These are phyloP conservation scores for Pseudocercospora vitis DNA, from an alignment of 2,329 filamentous ascomycete species.

Conservation along the genomic window DNA sequence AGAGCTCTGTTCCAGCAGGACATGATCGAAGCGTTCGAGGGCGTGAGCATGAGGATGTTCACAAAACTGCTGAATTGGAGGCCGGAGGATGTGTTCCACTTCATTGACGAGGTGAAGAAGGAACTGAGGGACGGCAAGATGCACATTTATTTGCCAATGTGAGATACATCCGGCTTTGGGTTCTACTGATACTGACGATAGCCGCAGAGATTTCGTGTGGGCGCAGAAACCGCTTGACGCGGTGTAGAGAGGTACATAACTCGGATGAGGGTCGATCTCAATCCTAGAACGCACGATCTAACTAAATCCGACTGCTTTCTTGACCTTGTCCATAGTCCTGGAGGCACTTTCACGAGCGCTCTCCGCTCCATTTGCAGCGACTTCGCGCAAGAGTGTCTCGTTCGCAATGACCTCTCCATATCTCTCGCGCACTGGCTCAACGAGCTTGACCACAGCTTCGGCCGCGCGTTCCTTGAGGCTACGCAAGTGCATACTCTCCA, in stretches of 20 bases:
- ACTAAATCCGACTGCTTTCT: conserved; percentile 14
- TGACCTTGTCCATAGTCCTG: conserved; percentile 44
- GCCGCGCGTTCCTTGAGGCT: conserved; percentile 66
- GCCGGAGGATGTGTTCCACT: background rate
- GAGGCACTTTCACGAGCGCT: conserved; percentile 63
- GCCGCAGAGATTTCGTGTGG: background rate
- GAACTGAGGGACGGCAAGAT: background rate
- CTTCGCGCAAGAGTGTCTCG: no score
- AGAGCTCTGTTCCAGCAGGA: background rate
- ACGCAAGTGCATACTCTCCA: conserved; percentile 51
- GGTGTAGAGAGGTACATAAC: no score
- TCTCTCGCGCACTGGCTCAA: conserved; percentile 57
- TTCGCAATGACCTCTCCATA: conserved; percentile 57
- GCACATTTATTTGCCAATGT: conserved; percentile 3
- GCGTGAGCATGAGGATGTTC: conserved; percentile 3
- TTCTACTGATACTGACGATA: background rate
- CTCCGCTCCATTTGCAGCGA: conserved; percentile 54
- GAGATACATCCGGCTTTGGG: background rate
- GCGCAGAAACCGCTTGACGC: background rate
- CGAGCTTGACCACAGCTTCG: conserved; percentile 54
- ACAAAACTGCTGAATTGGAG: background rate
- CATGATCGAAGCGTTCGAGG: background rate
- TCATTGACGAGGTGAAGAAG: background rate
- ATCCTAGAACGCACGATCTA: background rate
- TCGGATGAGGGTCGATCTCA: background rate